phyloP scores from a whole-genome alignment of 345 rosid species.

The Erodium maritimum region DNA sequence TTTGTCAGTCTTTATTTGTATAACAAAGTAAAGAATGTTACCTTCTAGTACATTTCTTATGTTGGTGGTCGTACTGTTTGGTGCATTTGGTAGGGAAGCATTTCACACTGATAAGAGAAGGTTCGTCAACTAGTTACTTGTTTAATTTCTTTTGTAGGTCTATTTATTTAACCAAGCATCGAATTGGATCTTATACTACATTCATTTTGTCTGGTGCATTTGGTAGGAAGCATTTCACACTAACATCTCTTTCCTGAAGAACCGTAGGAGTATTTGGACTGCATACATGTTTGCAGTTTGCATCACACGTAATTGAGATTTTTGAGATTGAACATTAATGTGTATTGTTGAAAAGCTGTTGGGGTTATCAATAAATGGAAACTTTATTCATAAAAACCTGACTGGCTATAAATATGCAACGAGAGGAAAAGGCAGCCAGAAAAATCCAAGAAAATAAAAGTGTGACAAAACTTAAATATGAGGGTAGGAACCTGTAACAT shows the following conservation, averaged over 20 bases:
- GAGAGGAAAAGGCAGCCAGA: conserved; percentile 4
- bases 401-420: no score
- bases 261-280: not conserved
- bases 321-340: no score
- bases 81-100: no score
- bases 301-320: no score
- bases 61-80: no score
- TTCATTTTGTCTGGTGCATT: not conserved
- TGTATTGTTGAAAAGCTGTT: not conserved
- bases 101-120: not conserved
- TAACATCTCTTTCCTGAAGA: not conserved
- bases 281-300: no score
- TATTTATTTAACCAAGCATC: not conserved
- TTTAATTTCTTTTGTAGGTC: not conserved
- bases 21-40: no score
- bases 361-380: not conserved
- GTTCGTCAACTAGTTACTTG: not conserved
- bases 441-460: conserved; percentile 6
- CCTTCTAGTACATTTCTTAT: no score
- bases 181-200: not conserved
- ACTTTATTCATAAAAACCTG: no score
- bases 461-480: conserved; percentile 6
- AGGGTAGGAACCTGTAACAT: conserved; percentile 18
- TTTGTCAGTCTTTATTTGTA: no score
- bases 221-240: not conserved